Evolutionary conservation across 805 yeast species (phyloP).

Genomic region (Komagataella phaffii): DNA sequence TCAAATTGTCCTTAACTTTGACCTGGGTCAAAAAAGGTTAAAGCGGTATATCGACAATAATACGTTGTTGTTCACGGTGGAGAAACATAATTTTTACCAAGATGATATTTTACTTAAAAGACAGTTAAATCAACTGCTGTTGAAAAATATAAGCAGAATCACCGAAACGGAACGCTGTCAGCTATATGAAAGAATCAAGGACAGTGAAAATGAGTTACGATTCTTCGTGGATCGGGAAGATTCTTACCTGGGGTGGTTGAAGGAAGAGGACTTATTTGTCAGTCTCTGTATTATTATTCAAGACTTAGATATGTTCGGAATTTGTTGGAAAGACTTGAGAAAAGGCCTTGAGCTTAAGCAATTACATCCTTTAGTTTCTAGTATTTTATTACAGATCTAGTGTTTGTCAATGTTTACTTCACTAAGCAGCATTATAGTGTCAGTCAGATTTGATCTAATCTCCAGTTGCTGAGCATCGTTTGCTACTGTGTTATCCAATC

Average conservation of each 20-base stretch:
- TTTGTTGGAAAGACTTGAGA: background rate
- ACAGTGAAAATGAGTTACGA: background rate
- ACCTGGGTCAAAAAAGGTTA: background rate
- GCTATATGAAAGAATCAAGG: background rate
- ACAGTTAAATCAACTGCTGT: background rate
- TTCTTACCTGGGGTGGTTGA: background rate
- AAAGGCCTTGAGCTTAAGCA: background rate
- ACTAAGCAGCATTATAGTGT: background rate
- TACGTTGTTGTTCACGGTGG: background rate
- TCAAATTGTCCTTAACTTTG: background rate
- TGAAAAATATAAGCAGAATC: background rate
- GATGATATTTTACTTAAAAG: background rate
- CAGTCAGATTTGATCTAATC: background rate
- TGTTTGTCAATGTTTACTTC: background rate
- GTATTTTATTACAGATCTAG: background rate
- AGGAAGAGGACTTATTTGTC: background rate
- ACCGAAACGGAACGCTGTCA: background rate
- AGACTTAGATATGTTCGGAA: background rate
- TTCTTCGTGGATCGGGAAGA: background rate
- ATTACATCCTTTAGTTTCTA: background rate
- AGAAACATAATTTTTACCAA: background rate
- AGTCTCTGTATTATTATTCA: background rate
- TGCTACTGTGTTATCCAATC: constrained; percentile 2
- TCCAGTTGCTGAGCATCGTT: background rate
- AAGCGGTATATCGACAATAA: background rate